phyloP scores from a whole-genome alignment of 306 rosid species.

The Ormosia semicastrata region DNA sequence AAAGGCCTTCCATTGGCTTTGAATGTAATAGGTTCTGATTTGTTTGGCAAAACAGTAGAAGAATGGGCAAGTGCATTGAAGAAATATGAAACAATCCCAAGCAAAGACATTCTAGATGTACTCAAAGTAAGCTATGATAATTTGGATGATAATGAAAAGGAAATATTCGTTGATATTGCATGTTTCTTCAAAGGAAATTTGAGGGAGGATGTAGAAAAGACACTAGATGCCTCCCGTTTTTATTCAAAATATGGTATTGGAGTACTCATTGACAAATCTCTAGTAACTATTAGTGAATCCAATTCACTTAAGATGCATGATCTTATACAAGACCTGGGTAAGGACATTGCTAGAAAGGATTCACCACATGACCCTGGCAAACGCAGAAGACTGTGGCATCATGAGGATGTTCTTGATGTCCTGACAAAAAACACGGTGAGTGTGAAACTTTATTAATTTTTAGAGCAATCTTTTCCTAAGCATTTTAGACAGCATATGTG shows the following conservation, averaged over 20 bases:
- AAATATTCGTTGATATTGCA: constrained; percentile 41
- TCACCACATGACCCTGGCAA: constrained; percentile 17
- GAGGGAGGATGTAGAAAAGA: background rate
- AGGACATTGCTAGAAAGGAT: constrained; percentile 31
- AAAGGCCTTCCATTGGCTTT: constrained; percentile 40
- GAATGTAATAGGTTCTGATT: background rate
- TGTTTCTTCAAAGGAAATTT: constrained; percentile 32
- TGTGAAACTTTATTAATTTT: background rate
- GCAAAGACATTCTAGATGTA: background rate
- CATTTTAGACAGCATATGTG: background rate
- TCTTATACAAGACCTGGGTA: constrained; percentile 42
- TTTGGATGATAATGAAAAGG: background rate
- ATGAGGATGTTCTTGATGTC: constrained; percentile 32
- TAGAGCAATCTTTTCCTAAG: background rate
- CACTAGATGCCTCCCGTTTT: constrained; percentile 1
- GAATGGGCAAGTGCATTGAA: constrained; percentile 26
- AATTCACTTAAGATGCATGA: constrained; percentile 34
- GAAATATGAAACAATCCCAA: background rate
- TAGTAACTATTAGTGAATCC: background rate
- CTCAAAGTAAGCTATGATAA: constrained; percentile 32
- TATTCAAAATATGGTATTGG: constrained; percentile 7
- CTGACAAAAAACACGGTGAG: background rate
- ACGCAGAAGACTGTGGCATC: constrained; percentile 36
- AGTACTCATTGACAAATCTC: constrained; percentile 24
- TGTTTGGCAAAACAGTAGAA: background rate